Base-by-base conservation (phyloP, 371 early-diverging fungal species). In the Vittaforma corneae region DNA sequence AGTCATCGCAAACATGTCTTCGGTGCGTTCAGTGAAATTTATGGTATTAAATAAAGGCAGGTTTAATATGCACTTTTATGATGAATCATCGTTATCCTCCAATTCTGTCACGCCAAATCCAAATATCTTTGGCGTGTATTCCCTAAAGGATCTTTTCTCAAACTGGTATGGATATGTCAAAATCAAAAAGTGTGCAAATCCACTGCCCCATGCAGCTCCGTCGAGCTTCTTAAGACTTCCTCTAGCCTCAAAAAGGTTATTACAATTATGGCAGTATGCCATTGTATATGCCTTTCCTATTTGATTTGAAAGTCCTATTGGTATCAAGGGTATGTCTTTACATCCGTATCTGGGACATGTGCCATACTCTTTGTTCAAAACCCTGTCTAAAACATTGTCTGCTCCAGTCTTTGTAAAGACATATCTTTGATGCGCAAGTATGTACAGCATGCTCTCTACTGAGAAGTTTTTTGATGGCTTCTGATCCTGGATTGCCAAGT, bases 191-290 rank as follows among this genome's bases (percentile, higher is more conserved):
- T 91, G 90, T 28, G 93, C 89, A 79, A 96, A 91, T 30, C 93
- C 88, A 24, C 88, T 88, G 30, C 95, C 95, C 79, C 92, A 97
- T 70, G 87, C 90, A 37, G 93, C 91, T 44, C 96, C 92, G 82
- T 93, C 93, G 38, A 93, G 73, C 53, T 79, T 77, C 20, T 81
- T 80, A 62, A 86, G 79, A n/a, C 83, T 80, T 32, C 82, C 83
- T 14, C 85, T 84, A 32, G 92, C 87, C 20, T 79, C 82, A 79
- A 91, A 93, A 30, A 91, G 76, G 78, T 89, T 88, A 66, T 86
- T 83, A 90, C 46, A 95, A 86, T 30, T 82, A 81, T 59, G 81
- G 84, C 60, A 82, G 71, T 33, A 84, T 77, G 26, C 81, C 56
- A 72, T 74, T 11, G 76, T 72, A 0, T 85, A 83, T 58, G 85